A percentile compares a stretch with the other conserved stretches of the same genome.
Evolutionary conservation across 306 rosid species (phyloP).

Genomic region (Prunus persica): DNA sequence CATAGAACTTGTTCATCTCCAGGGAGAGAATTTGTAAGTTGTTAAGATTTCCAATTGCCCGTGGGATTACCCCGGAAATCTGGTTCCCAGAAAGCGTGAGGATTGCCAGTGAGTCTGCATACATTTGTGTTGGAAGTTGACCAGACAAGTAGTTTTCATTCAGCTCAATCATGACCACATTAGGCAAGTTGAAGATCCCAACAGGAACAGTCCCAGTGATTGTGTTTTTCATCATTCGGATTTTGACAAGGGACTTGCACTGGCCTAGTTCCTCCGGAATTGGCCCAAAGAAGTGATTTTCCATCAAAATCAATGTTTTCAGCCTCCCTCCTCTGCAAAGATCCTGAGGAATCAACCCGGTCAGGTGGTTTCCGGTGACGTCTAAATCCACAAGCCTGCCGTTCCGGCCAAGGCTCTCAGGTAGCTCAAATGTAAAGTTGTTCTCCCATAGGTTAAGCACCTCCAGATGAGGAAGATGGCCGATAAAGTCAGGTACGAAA

Average conservation of each 20-base stretch:
- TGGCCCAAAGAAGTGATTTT: constrained; percentile 61
- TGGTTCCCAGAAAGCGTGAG: constrained; percentile 49
- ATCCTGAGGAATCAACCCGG: constrained; percentile 61
- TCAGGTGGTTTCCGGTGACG: constrained; percentile 57
- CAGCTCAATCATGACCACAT: constrained; percentile 34
- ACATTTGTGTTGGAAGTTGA: constrained; percentile 43
- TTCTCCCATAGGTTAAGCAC: constrained; percentile 74
- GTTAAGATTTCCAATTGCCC: constrained; percentile 40
- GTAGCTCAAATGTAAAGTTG: constrained; percentile 63
- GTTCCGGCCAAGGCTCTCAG: constrained; percentile 57
- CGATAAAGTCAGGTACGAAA: constrained; percentile 46
- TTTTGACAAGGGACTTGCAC: constrained; percentile 49
- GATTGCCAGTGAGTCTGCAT: constrained; percentile 34
- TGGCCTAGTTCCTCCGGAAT: constrained; percentile 58
- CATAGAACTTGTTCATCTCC: constrained; percentile 46
- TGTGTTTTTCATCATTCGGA: constrained; percentile 50
- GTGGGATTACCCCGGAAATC: constrained; percentile 58
- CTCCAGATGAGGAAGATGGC: constrained; percentile 59
- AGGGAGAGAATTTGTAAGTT: constrained; percentile 43
- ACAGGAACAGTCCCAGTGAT: constrained; percentile 58
- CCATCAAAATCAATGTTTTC: constrained; percentile 36
- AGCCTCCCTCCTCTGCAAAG: constrained; percentile 59
- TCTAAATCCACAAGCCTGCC: constrained; percentile 52
- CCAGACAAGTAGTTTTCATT: constrained; percentile 52
- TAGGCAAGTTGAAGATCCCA: constrained; percentile 56